Evolutionary conservation across 176 grass and related monocot species (phyloP).

Genomic region (Eragrostis nindensis): DNA sequence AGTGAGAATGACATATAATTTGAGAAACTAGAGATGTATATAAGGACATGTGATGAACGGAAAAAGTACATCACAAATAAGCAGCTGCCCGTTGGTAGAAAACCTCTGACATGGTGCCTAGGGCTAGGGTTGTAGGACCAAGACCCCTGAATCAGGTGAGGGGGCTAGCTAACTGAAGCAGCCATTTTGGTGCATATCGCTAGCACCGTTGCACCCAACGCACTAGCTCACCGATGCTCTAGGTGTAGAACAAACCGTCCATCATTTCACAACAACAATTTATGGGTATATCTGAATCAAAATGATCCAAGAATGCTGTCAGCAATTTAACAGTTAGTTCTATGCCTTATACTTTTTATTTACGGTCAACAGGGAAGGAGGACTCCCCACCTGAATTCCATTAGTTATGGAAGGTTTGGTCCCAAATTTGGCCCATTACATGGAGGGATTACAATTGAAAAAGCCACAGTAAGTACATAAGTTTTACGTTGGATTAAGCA

Average conservation of each 20-base stretch:
- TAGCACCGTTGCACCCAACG: slow-evolving; percentile 8
- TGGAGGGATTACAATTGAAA: too few relatives aligned
- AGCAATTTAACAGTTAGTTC: background rate
- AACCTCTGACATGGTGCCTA: background rate
- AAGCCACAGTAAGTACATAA: too few relatives aligned
- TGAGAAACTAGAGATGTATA: too few relatives aligned
- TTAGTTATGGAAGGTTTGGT: too few relatives aligned
- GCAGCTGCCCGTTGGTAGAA: too few relatives aligned
- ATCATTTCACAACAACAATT: background rate
- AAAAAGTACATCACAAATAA: too few relatives aligned
- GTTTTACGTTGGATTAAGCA: too few relatives aligned
- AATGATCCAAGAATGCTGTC: background rate
- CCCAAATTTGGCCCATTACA: too few relatives aligned
- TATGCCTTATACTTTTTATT: background rate
- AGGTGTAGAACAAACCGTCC: background rate
- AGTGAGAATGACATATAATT: too few relatives aligned
- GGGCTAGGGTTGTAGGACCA: background rate
- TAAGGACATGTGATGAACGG: too few relatives aligned
- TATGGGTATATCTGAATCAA: background rate
- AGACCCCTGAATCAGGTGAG: background rate
- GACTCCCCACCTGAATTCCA: too few relatives aligned
- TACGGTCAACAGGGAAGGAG: too few relatives aligned
- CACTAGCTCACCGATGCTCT: background rate
- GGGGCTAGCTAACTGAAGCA: background rate
- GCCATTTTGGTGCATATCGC: background rate